Evolutionary conservation across 345 rosid genomes (phyloP), one percentile per base, ranked within the genome.

Genomic region (Dimocarpus longan): DNA sequence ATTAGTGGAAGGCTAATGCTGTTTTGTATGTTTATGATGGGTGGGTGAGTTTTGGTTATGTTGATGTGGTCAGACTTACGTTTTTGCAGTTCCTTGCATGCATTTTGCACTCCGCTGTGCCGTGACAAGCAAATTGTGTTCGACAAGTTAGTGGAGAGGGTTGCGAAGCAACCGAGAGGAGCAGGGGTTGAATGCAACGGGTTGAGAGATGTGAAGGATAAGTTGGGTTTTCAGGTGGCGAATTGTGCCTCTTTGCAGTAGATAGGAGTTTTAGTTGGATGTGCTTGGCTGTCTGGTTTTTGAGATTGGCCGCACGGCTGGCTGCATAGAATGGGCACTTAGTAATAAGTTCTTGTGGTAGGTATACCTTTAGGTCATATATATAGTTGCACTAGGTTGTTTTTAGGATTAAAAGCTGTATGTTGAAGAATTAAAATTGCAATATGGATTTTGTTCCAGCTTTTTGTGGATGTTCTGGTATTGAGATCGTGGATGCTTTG

Each of bases 61-160:
- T 32, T 32, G 37, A 32, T 32, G 37, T 32, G 37, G 37, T 32
- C 4, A 0, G 37, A 2, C 37, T 32, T 62, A 64, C 62, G 56
- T 50, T 70, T 50, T 32, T 32, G 83, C 82, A 84, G 87, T 21
- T 46, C 75, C 66, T 69, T 81, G 44, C 37, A 26, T 68, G 81
- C 86, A 44, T 87, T 84, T 80, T 87, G 87, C 44, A 32, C 37
- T 32, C 81, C 69, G n/a, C 80, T 80, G 44, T 87, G 89, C 81
- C 82, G 87, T 15, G 18, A n/a, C 18, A 71, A 62, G 4, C 83
- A 74, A 57, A 70, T 82, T 62, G 37, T 37, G 62, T 37, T 64
- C 48, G 86, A 84, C 71, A 64, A 66, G 19, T 68, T 21, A 39
- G 70, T 68, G n/a, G 74, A 73, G 80, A 76, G 67, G 68, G 70